A percentile compares a stretch with the other conserved stretches of the same genome.
phyloP scores from a whole-genome alignment of 129 eudicot species.

The Lactuca sativa region DNA sequence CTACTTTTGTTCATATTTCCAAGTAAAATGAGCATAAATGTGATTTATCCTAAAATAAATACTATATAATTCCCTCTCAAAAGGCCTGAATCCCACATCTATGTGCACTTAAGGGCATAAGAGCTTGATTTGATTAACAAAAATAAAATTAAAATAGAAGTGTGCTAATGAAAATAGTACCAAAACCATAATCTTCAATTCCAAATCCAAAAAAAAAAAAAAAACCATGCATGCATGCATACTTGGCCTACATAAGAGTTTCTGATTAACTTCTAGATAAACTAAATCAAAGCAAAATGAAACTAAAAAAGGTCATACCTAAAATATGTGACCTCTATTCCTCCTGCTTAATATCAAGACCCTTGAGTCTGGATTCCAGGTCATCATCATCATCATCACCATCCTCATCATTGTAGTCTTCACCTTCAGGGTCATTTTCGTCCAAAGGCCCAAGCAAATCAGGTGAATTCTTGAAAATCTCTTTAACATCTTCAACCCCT shows the following conservation, averaged over 20 bases:
- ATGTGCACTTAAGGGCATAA: not conserved
- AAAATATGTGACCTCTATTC: slow-evolving; percentile 33
- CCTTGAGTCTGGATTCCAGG: slow-evolving; percentile 61
- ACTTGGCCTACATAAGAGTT: not conserved
- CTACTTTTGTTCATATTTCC: too few relatives aligned
- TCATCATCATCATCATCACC: slow-evolving; percentile 41
- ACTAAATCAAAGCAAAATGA: slow-evolving; percentile 4
- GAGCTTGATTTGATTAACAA: not conserved
- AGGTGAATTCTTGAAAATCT: slow-evolving; percentile 45
- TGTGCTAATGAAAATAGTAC: not conserved
- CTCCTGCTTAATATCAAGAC: slow-evolving; percentile 61
- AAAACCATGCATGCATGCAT: slow-evolving; percentile 8
- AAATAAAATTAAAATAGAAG: not conserved
- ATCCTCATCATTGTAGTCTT: slow-evolving; percentile 46
- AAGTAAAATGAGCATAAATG: too few relatives aligned
- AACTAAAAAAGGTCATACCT: slow-evolving; percentile 23
- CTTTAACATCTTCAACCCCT: slow-evolving; percentile 71
- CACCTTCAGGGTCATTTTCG: slow-evolving; percentile 89
- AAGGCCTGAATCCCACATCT: too few relatives aligned
- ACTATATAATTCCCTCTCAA: too few relatives aligned
- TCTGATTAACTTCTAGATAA: slow-evolving; percentile 10
- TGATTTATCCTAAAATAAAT: too few relatives aligned
- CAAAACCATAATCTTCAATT: slow-evolving; percentile 13
- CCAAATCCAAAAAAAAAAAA: slow-evolving; percentile 25
- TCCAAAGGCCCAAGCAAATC: slow-evolving; percentile 60